Evolutionary conservation across 805 yeast genomes (phyloP), one percentile per base, ranked within the genome.

Genomic region (Spathaspora girioi): DNA sequence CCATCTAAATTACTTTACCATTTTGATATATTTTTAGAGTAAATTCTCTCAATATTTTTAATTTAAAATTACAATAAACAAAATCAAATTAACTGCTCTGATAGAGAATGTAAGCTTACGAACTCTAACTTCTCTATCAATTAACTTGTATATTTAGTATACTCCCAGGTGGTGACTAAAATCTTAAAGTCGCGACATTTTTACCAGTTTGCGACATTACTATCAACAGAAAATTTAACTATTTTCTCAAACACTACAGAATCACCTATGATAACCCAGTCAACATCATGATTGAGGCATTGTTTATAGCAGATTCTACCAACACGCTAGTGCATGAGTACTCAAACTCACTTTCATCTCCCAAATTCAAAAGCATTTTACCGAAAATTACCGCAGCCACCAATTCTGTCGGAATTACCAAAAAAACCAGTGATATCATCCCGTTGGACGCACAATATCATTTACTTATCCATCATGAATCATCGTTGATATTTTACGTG

Each of bases 231-330:
- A 35, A 35, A 35, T 35, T 35, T 35, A 14, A 35, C 14, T n/a
- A 14, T n/a, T 35, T 35, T 8, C 40, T 11, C 35, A 5, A 31
- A 31, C 35, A 31, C 8, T 23, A 4, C 26, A 31, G 8, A 5
- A 10, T 31, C 8, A 8, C 10, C 26, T 4, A 14, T 31, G n/a
- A 31, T 31, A 31, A 29, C 14, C 32, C 14, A 35, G 3, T 35
- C 18, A 44, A 3, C 18, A 29, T 26, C 35, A 73, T 74, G 78
- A 63, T 74, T 52, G 73, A 71, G 50, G 75, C 74, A 1, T 65
- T 74, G n/a, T 74, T 71, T 59, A 69, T 74, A n/a, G 60, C 77
- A 8, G 77, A 73, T 55, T 40, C 60, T 19, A 64, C 61, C 40
- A 63, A 66, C 49, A 62, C 62, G 46, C 57, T 74, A 47, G 67